Evolutionary conservation across 257 asterid species (phyloP), one percentile per base, ranked within the genome.

Genomic region (Gentiana macrophylla): DNA sequence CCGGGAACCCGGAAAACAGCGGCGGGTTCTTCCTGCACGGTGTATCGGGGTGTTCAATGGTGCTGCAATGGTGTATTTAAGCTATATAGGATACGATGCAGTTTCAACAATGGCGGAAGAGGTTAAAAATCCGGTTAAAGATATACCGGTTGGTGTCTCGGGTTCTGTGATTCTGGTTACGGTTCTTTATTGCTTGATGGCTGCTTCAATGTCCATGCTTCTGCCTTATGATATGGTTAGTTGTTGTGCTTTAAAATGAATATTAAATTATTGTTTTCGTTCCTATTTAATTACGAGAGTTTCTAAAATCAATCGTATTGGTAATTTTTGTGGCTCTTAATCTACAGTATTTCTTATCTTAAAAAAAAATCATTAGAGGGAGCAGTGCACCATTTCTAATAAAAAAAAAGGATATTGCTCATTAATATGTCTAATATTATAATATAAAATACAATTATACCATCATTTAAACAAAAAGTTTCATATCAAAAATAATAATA

Each of bases 21-120:
- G 80, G 72, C 53, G 98, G 98, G 41, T 91, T 87, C 45, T 76
- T 85, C 52, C 98, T 96, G 0, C 79, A 59, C 50, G 98, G 98
- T 6, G 84, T 65, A 2, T 70, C 94, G 4, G 98, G 4, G 92
- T 91, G 33, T 78, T 91, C 59, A 83, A 78, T 45, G 98, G 95
- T 1, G 96, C 98, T 11, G 94, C 98, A 3, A 57, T 78, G 92
- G 98, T 91, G 57, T 91, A 87, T 67, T 61, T 91, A 53, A 91
- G 98, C 71, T 91, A 84, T 72, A 91, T 91, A 5, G 98, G 98
- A 0, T 91, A 91, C 67, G 98, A 91, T 61, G 98, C 96, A 61
- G 98, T 91, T 48, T 84, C 98, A 0, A 87, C 98, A 9, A 83
- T 91, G 98, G 98, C 95, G 0, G 98, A 91, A 57, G 98, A 91